Conservation (phyloP, 257 asterid genomes). For the Rubia yunnanensis region DNA sequence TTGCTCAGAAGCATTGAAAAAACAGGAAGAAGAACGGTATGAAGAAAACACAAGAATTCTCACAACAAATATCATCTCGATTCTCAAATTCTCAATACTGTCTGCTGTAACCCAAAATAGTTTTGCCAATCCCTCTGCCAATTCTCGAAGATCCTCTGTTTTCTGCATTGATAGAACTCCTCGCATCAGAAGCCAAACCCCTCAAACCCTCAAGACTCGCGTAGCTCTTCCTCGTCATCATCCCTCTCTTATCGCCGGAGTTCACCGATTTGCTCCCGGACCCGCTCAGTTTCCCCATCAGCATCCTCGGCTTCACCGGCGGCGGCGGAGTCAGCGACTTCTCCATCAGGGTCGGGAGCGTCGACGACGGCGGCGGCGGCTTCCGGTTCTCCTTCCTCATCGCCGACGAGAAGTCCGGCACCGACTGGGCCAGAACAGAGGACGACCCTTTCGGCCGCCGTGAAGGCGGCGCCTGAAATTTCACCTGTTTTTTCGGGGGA, state of each 20-base stretch:
- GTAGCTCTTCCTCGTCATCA: constrained; percentile 71
- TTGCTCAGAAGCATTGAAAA: background rate
- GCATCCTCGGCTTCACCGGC: constrained; percentile 42
- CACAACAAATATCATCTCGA: background rate
- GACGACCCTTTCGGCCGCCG: constrained; percentile 35
- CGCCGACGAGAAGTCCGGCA: constrained; percentile 75
- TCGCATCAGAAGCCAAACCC: constrained; percentile 44
- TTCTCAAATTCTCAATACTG: constrained; percentile 20
- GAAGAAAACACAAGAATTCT: background rate
- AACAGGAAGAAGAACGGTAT: background rate
- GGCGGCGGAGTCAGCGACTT: constrained; percentile 52
- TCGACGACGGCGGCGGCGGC: constrained; percentile 27
- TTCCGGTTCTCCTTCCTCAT: constrained; percentile 83
- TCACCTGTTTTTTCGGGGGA: constrained; percentile 68
- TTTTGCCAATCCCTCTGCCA: constrained; percentile 33
- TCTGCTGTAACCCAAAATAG: constrained; percentile 45
- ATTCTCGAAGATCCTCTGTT: constrained; percentile 28
- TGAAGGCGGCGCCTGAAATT: constrained; percentile 53
- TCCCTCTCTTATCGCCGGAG: constrained; percentile 66
- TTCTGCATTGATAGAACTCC: constrained; percentile 43
- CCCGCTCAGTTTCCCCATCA: constrained; percentile 32
- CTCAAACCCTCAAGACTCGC: constrained; percentile 65
- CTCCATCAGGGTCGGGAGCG: constrained; percentile 42
- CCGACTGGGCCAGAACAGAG: constrained; percentile 63
- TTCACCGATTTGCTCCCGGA: constrained; percentile 57